These are phyloP conservation scores for Citropsis articulata DNA, from an alignment of 345 rosid species.

Conservation along the genomic window DNA sequence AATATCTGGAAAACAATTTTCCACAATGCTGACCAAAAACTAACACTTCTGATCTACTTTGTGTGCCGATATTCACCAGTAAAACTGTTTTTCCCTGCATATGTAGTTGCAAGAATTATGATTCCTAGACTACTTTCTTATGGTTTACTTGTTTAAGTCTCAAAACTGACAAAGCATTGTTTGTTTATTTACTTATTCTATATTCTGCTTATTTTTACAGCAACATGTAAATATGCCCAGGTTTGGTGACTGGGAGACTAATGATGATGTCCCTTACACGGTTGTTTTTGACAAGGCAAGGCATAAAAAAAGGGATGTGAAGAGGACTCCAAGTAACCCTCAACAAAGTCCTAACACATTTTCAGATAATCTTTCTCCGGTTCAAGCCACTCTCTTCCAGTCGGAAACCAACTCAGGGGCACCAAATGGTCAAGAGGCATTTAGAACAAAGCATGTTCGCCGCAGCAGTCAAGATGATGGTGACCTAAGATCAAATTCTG, in stretches of 20 bases:
- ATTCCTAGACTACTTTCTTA: neutral
- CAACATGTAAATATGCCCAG: conserved; percentile 19
- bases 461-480: neutral
- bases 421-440: conserved; percentile 4
- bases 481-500: neutral
- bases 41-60: neutral
- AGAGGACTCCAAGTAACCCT: conserved; percentile 5
- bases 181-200: neutral
- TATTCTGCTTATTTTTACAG: conserved; percentile 9
- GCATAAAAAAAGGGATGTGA: conserved; percentile 5
- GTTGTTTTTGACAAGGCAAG: conserved; percentile 30
- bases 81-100: neutral
- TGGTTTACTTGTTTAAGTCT: neutral
- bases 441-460: neutral
- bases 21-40: neutral
- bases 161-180: neutral
- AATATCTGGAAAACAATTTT: neutral
- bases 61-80: neutral
- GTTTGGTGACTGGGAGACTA: conserved; percentile 38
- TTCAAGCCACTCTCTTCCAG: conserved; percentile 12
- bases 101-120: neutral
- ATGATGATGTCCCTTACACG: conserved; percentile 27
- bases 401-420: conserved; percentile 1
- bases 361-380: neutral
- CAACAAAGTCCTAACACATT: neutral